Base-by-base conservation (phyloP, 169 alveolate species). In the Plasmodium chabaudi region DNA sequence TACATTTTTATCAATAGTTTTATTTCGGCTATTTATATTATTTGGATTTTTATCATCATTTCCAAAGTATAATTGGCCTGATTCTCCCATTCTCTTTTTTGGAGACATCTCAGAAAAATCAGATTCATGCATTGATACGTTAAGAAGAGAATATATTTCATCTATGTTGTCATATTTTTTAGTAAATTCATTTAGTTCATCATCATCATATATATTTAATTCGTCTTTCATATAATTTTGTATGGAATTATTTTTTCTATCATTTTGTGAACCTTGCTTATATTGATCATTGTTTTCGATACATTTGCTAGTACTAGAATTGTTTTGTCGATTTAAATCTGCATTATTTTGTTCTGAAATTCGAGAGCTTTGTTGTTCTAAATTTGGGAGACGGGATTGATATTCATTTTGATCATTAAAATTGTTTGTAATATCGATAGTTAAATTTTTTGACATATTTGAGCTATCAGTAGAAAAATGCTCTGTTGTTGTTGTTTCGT, bases 401-500 rank as follows among this genome's bases (percentile, higher is more conserved):
- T 53, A 5, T 39, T 59, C 69, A 57, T 3, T 46, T 15, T 57
- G 10, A 17, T 60, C 64, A 21, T 72, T 72, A 25, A 47, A 49
- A 15, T 25, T 10, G 10, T 17, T 15, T 51, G 59, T 51, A 15
- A 3, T 51, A 15, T 51, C 56, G 7, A 51, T 67, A 2, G 9
- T 49, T 79, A 79, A 4, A 67, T 79, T 79, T 17, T 57, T 55
- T 23, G 89, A 79, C 13, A 34, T 46, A 7, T 79, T 51, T 15
- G 87, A 72, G 15, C 72, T 49, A 47, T 64, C 89, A 65, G 84
- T 79, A 6, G 89, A 34, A 27, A 79, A 13, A 39, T 49, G 63
- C 0, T 67, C 13, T 1, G 84, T 79, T 12, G 89, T 12, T 39
- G 79, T 79, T 15, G 53, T 60, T 34, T 77, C 63, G 27, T 79